Percentiles rank a stretch among this genome's conserved stretches.
Evolutionary conservation across 1,284 basidiomycete species (phyloP).

Genomic region (Sporisorium scitamineum): DNA sequence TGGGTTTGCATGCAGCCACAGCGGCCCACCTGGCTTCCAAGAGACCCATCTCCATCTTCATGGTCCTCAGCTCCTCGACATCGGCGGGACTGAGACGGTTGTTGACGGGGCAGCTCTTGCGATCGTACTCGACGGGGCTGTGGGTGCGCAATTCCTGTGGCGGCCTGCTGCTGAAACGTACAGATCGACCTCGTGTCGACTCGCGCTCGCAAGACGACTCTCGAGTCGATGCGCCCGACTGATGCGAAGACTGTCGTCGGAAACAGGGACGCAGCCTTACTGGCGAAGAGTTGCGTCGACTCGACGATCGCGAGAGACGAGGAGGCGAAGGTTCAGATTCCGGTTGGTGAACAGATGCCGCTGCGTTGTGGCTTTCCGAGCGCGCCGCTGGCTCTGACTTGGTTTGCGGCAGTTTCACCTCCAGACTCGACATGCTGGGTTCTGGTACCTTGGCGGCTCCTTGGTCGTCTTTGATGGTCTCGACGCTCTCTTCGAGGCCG

Average conservation of each 20-base stretch:
- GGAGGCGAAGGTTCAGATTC: conserved; percentile 18
- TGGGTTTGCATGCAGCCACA: conserved; percentile 55
- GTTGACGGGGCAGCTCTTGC: conserved; percentile 64
- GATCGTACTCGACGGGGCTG: conserved; percentile 68
- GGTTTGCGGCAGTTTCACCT: neutral
- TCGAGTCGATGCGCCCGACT: conserved; percentile 35
- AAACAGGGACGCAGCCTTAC: conserved; percentile 62
- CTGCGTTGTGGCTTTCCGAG: neutral
- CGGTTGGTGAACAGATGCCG: too few species aligned
- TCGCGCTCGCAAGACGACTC: conserved; percentile 63
- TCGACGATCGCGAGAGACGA: conserved; percentile 32
- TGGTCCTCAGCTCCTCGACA: conserved; percentile 64
- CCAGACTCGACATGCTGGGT: neutral
- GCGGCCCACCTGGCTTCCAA: conserved; percentile 65
- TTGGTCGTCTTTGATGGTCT: conserved; percentile 37
- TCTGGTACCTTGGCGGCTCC: neutral
- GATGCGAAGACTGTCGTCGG: conserved; percentile 49
- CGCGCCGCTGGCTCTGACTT: neutral
- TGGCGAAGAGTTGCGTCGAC: conserved; percentile 56
- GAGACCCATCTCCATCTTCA: conserved; percentile 67
- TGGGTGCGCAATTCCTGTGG: conserved; percentile 65
- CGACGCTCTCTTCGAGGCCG: conserved; percentile 50
- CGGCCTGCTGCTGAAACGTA: conserved; percentile 63
- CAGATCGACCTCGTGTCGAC: conserved; percentile 44
- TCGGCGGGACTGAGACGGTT: conserved; percentile 64